phyloP scores from a whole-genome alignment of 1,139 yeast genomes.

The Nakaseomyces delphensis region DNA sequence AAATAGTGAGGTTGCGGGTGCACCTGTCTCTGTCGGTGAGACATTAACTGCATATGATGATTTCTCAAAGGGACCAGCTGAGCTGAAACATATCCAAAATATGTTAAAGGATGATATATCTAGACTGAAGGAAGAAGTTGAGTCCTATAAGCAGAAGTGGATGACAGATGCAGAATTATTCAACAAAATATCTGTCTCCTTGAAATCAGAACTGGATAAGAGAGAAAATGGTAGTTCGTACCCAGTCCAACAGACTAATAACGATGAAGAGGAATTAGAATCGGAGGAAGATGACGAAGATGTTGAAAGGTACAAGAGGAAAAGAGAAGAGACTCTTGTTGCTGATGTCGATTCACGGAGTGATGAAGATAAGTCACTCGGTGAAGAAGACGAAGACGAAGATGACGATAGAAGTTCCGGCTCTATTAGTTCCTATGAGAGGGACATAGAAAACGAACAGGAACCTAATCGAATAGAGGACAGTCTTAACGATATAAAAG shows the following conservation, averaged over 20 bases:
- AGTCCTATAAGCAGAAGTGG: conserved; percentile 25
- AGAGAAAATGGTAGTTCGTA: conserved; percentile 1
- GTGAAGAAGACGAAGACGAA: conserved; percentile 4
- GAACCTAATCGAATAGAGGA: conserved; percentile 5
- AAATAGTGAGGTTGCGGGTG: background rate
- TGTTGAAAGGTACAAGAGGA: conserved; percentile 9
- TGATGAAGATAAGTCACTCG: conserved; percentile 4
- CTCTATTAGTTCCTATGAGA: conserved; percentile 6
- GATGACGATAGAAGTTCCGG: conserved; percentile 6
- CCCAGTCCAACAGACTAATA: conserved; percentile 3
- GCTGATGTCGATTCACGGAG: background rate
- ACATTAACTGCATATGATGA: conserved; percentile 21
- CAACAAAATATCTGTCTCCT: conserved; percentile 20
- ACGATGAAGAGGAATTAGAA: conserved; percentile 6
- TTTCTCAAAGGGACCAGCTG: conserved; percentile 24
- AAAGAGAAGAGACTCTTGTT: conserved; percentile 10
- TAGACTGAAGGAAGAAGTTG: conserved; percentile 20
- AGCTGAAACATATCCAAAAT: conserved; percentile 20
- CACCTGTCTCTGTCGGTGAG: conserved; percentile 11
- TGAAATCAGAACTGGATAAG: conserved; percentile 24
- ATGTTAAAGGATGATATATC: conserved; percentile 24
- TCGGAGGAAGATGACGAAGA: conserved; percentile 12
- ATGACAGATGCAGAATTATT: conserved; percentile 27
- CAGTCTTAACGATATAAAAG: conserved; percentile 3
- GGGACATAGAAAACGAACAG: conserved; percentile 6